Evolutionary conservation across 768 basidiomycete genomes (phyloP).

Genomic region (Suillus bovinus): DNA sequence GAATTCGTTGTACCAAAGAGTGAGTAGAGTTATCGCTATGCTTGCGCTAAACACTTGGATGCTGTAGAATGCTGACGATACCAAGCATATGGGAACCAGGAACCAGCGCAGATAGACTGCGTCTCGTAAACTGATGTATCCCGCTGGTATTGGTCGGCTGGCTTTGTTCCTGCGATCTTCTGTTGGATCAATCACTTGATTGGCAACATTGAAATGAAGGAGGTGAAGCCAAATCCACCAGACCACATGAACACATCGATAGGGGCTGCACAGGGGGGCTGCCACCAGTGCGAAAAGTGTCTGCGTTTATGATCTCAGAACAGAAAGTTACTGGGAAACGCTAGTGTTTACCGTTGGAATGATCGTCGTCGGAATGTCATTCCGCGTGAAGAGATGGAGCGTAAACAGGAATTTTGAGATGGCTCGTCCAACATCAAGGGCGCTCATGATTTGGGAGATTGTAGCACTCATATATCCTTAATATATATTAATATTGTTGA

Average conservation of each 20-base stretch:
- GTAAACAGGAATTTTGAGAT: conserved; percentile 15
- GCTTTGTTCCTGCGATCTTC: conserved; percentile 48
- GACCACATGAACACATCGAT: conserved; percentile 28
- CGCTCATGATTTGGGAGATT: conserved; percentile 27
- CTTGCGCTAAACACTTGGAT: conserved; percentile 18
- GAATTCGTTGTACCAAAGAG: conserved; percentile 33
- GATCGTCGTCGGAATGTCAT: conserved; percentile 27
- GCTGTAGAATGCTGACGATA: conserved; percentile 33
- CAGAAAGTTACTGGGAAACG: background rate
- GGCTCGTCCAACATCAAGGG: conserved; percentile 15
- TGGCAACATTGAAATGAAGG: conserved; percentile 44
- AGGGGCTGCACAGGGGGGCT: conserved; percentile 31
- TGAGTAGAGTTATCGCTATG: conserved; percentile 22
- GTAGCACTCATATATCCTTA: background rate
- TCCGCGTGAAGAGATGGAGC: conserved; percentile 26
- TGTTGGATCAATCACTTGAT: conserved; percentile 40
- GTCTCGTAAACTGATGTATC: conserved; percentile 38
- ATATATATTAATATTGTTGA: conserved; percentile 20
- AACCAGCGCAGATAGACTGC: conserved; percentile 40
- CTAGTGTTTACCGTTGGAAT: conserved; percentile 25
- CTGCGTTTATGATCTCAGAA: conserved; percentile 20
- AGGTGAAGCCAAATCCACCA: conserved; percentile 51
- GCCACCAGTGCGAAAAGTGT: conserved; percentile 35
- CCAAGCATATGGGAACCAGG: conserved; percentile 35
- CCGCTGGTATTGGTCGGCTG: conserved; percentile 46